These are phyloP conservation scores for Chenopodium formosanum DNA, from an alignment of 148 eudicot species.

Conservation along the genomic window DNA sequence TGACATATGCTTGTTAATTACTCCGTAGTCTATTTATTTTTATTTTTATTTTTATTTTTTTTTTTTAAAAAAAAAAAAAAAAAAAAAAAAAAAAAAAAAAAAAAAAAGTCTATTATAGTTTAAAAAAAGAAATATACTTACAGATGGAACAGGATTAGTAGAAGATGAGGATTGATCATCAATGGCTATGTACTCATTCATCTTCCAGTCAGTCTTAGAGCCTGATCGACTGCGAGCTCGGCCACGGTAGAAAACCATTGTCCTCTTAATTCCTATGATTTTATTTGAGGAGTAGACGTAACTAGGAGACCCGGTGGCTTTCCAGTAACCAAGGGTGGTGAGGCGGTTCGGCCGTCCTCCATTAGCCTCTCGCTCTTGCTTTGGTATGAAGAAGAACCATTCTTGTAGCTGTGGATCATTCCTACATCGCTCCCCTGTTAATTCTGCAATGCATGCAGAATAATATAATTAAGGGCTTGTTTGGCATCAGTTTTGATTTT, in stretches of 20 bases:
- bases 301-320: constrained; percentile 64
- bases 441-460: constrained; percentile 23
- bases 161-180: constrained; percentile 16
- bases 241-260: constrained; percentile 79
- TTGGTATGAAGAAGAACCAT: constrained; percentile 67
- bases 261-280: constrained; percentile 53
- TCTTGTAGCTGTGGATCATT: constrained; percentile 40
- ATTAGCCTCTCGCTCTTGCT: constrained; percentile 46
- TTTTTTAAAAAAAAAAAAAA: too few relatives aligned
- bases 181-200: constrained; percentile 58
- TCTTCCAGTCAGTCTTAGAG: constrained; percentile 63
- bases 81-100: too few relatives aligned
- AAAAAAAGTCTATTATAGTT: too few relatives aligned
- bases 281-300: constrained; percentile 46
- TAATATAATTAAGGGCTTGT: too few relatives aligned
- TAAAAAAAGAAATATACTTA: not conserved
- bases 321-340: constrained; percentile 65
- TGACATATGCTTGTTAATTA: too few relatives aligned
- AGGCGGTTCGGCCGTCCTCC: constrained; percentile 67
- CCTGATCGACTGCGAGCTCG: constrained; percentile 44
- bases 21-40: too few relatives aligned
- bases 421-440: constrained; percentile 41
- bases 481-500: too few relatives aligned
- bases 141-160: constrained; percentile 5
- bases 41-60: too few relatives aligned